Conservation (phyloP, 192 early-diverging fungal genomes). For the Backusella morwellensis region DNA sequence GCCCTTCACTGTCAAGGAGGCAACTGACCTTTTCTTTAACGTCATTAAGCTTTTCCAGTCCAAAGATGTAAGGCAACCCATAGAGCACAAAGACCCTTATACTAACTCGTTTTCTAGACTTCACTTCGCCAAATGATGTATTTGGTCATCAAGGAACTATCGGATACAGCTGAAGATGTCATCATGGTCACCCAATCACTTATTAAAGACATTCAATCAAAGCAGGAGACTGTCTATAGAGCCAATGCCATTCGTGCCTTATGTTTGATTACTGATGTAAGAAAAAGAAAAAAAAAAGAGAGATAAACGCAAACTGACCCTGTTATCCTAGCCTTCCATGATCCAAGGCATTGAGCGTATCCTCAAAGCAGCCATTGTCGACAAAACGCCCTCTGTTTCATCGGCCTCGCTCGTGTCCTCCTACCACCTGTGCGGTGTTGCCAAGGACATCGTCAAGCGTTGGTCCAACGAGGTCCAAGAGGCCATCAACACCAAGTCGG, state of each 20-base stretch:
- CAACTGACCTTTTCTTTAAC: constrained; percentile 96
- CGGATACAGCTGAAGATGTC: constrained; percentile 90
- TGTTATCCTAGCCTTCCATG: constrained; percentile 73
- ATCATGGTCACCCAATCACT: constrained; percentile 96
- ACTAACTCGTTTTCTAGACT: constrained; percentile 52
- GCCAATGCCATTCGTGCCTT: constrained; percentile 97
- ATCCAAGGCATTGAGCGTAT: constrained; percentile 94
- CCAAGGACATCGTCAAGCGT: constrained; percentile 88
- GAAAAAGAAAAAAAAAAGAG: not conserved
- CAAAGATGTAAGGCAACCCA: constrained; percentile 64
- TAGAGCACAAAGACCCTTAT: too few relatives aligned
- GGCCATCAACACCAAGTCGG: constrained; percentile 81
- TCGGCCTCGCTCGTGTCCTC: constrained; percentile 90
- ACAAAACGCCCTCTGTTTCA: constrained; percentile 86
- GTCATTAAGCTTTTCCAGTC: constrained; percentile 97
- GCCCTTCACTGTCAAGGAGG: constrained; percentile 86
- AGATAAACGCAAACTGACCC: not conserved
- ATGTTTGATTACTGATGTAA: constrained; percentile 92
- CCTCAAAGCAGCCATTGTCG: constrained; percentile 95
- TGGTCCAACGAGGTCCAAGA: constrained; percentile 98
- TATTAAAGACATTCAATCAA: constrained; percentile 96
- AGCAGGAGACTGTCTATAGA: constrained; percentile 86
- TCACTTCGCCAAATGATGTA: constrained; percentile 96
- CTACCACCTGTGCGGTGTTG: constrained; percentile 82
- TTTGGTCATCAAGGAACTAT: constrained; percentile 94